These are phyloP conservation scores for Yamadazyma membranifaciens DNA, from an alignment of 1,139 yeast species.

Conservation along the genomic window DNA sequence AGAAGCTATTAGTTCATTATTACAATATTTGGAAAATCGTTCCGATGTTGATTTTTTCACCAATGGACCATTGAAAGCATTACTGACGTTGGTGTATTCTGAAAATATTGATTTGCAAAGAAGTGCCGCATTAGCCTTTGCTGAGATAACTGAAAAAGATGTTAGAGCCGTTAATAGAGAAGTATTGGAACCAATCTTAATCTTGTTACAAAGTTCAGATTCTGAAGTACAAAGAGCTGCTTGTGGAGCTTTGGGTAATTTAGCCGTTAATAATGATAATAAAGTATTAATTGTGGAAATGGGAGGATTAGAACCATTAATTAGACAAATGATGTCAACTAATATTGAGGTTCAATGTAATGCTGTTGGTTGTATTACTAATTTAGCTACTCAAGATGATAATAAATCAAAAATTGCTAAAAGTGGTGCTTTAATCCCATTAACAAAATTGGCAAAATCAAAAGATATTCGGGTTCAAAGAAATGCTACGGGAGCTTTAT, in stretches of 20 bases:
- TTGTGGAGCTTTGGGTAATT: constrained; percentile 95
- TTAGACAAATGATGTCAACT: constrained; percentile 95
- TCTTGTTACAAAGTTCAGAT: constrained; percentile 81
- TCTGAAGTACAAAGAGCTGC: constrained; percentile 98
- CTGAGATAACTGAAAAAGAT: constrained; percentile 96
- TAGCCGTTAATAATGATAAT: constrained; percentile 95
- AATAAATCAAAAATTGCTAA: constrained; percentile 94
- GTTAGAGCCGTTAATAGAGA: constrained; percentile 88
- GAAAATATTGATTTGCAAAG: constrained; percentile 94
- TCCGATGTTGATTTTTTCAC: constrained; percentile 90
- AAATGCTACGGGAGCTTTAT: constrained; percentile 95
- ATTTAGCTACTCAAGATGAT: constrained; percentile 97
- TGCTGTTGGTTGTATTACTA: constrained; percentile 98
- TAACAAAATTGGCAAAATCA: constrained; percentile 90
- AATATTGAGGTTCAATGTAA: constrained; percentile 98
- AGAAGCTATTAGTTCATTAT: constrained; percentile 87
- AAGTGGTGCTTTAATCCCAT: constrained; percentile 93
- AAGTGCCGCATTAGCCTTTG: constrained; percentile 97
- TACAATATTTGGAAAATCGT: constrained; percentile 82
- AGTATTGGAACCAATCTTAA: constrained; percentile 89
- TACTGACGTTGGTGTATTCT: constrained; percentile 89
- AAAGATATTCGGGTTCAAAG: constrained; percentile 95
- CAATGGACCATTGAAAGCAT: constrained; percentile 84
- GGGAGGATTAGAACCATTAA: constrained; percentile 96
- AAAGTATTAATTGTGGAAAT: constrained; percentile 90